These are phyloP conservation scores for Globisporangium spinosum DNA, from an alignment of 352 stramenopile genomes.

Conservation along the genomic window DNA sequence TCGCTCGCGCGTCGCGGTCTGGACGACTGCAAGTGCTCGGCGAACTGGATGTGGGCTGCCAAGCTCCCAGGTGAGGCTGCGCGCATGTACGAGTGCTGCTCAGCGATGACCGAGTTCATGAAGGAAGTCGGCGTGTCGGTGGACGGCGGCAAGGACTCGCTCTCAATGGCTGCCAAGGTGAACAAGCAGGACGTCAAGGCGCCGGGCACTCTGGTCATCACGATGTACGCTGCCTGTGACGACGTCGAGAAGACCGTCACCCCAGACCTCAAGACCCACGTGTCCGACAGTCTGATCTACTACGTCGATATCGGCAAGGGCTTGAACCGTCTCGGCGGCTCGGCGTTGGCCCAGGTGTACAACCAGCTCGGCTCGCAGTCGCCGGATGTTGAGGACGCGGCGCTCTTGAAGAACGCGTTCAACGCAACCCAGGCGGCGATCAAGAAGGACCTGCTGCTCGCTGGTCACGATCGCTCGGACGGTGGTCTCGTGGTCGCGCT, in stretches of 20 bases:
- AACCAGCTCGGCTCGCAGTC: conserved; percentile 80
- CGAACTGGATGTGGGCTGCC: conserved; percentile 99
- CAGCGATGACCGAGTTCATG: conserved; percentile 94
- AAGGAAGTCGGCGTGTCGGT: conserved; percentile 95
- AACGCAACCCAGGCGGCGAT: conserved; percentile 91
- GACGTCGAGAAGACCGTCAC: conserved; percentile 97
- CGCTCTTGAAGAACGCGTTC: conserved; percentile 92
- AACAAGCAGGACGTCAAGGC: conserved; percentile 96
- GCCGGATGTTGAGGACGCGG: conserved; percentile 93
- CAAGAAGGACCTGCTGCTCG: conserved; percentile 88
- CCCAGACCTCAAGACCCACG: conserved; percentile 94
- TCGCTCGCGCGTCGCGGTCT: conserved; percentile 87
- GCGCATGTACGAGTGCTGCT: conserved; percentile 98
- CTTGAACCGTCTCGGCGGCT: conserved; percentile 93
- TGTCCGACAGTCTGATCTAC: conserved; percentile 82
- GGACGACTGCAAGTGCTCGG: conserved; percentile 96
- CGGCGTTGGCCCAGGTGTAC: conserved; percentile 94
- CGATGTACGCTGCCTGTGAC: conserved; percentile 95
- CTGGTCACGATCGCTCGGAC: conserved; percentile 98
- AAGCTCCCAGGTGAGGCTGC: conserved; percentile 98
- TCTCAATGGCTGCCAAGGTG: conserved; percentile 97
- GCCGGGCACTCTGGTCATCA: conserved; percentile 96
- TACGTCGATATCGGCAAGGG: conserved; percentile 94
- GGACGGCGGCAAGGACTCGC: conserved; percentile 98
- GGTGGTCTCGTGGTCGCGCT: conserved; percentile 94